Base-by-base conservation (phyloP, 2,329 filamentous ascomycete genomes). In the Purpureocillium takamizusanense region DNA sequence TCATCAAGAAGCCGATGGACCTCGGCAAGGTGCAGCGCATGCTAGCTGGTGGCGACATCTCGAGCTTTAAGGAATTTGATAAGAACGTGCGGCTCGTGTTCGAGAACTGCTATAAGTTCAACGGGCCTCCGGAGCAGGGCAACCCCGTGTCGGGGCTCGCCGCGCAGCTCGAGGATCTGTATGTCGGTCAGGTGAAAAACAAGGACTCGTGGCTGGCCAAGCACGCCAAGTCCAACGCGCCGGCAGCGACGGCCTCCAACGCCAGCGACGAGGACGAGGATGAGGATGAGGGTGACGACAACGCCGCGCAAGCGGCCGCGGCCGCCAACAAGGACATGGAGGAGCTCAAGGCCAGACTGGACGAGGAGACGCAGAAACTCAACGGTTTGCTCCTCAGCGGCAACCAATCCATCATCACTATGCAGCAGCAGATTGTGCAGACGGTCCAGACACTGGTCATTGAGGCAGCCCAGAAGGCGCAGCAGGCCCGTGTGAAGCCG, bases 1-100 rank as follows among this genome's bases (percentile, higher is more conserved):
- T 97, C 44, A 88, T 98, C 65, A 97, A 95, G 69, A 87, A 89
- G 57, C 92, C 92, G 0, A 98, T 97, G 90, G 90, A 98, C 58
- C 70, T 95, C 36, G 71, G 74, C 13, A 95, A 86, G n/a, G 83
- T 95, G 54, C 70, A 76, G 28, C 71, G 72, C 31, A 94, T 94
- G 61, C 70, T 95, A 31, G 78, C 82, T 49, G 70, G 70, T 11
- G 87, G 88, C 18, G 77, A 87, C 40, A 97, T 97, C 54, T 74
- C 78, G 47, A 86, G 74, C 40, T 73, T 86, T 1, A 88, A 87
- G 58, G 89, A 95, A 33, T 87, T 97, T 50, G 84, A 94, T 53
- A 74, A 74, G 42, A 89, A 94, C 52, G 76, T 95, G 39, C 75
- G 79, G 35, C 74, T 88, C 40, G 89, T 97, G 48, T 82, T 95